phyloP scores from a whole-genome alignment of 345 rosid species.

The Eucalyptus curtisii region DNA sequence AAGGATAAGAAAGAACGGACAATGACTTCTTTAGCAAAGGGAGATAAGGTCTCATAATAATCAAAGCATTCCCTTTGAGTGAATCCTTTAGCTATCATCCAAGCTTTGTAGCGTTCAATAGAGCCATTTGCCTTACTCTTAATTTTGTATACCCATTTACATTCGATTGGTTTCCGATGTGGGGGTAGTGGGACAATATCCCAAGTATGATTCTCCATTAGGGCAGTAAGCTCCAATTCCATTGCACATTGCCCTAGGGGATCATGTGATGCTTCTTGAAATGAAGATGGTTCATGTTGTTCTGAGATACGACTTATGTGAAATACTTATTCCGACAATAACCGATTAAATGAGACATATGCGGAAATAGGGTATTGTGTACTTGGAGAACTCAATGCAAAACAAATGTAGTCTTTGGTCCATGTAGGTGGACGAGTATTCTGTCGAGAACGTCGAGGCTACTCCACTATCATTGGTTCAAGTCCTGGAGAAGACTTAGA shows the following conservation, averaged over 20 bases:
- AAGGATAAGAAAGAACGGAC: not conserved
- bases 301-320: no score
- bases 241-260: not conserved
- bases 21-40: not conserved
- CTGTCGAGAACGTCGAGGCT: fast-evolving
- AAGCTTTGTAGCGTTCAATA: not conserved
- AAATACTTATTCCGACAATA: no score
- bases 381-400: no score
- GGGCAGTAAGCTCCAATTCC: not conserved
- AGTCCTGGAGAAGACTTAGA: no score
- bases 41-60: not conserved
- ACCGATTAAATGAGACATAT: no score
- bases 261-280: no score
- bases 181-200: not conserved
- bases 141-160: not conserved
- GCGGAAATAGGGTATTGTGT: no score
- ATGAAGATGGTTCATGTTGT: no score
- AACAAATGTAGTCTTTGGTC: no score
- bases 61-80: not conserved
- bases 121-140: not conserved
- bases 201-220: not conserved
- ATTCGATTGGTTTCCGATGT: not conserved
- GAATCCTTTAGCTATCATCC: not conserved
- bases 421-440: no score
- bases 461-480: no score